Percentiles rank a stretch among this genome's conserved stretches.
Conservation (phyloP, 352 stramenopile species). For the Thalassiosira allenii region DNA sequence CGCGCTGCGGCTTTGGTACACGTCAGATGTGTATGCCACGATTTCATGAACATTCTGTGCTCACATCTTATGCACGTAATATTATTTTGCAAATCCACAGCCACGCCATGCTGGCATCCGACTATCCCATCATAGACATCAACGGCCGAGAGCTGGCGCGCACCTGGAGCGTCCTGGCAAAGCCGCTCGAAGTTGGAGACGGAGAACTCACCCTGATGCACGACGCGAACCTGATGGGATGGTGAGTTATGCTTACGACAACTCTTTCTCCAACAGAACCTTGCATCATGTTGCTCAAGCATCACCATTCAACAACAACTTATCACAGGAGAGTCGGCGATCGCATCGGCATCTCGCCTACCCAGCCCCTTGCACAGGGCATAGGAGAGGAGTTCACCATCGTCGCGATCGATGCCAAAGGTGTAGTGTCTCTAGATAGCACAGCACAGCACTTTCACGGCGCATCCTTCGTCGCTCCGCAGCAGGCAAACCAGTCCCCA, state of each 20-base stretch:
- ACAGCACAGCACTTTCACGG: slow-evolving; percentile 45
- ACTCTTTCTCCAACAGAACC: not conserved
- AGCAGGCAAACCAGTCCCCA: slow-evolving; percentile 1
- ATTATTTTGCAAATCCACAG: too few relatives aligned
- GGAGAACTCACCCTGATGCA: slow-evolving; percentile 66
- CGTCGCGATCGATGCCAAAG: slow-evolving; percentile 39
- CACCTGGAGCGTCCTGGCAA: slow-evolving; percentile 71
- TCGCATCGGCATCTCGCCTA: slow-evolving; percentile 58
- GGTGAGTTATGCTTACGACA: slow-evolving; percentile 37
- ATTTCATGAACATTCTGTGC: not conserved
- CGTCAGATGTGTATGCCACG: too few relatives aligned
- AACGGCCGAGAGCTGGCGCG: slow-evolving; percentile 51
- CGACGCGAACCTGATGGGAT: slow-evolving; percentile 64
- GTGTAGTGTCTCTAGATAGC: slow-evolving; percentile 24
- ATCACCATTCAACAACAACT: not conserved
- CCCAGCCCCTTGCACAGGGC: slow-evolving; percentile 40
- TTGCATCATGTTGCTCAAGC: not conserved
- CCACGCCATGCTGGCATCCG: slow-evolving; percentile 9
- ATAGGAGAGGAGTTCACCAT: slow-evolving; percentile 53
- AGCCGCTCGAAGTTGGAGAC: slow-evolving; percentile 39
- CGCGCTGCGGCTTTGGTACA: too few relatives aligned
- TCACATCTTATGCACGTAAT: not conserved
- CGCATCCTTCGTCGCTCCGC: slow-evolving; percentile 37
- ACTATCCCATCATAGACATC: slow-evolving; percentile 61
- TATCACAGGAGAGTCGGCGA: slow-evolving; percentile 53